phyloP scores from a whole-genome alignment of 1,284 basidiomycete species.

The Irpex lacteus region DNA sequence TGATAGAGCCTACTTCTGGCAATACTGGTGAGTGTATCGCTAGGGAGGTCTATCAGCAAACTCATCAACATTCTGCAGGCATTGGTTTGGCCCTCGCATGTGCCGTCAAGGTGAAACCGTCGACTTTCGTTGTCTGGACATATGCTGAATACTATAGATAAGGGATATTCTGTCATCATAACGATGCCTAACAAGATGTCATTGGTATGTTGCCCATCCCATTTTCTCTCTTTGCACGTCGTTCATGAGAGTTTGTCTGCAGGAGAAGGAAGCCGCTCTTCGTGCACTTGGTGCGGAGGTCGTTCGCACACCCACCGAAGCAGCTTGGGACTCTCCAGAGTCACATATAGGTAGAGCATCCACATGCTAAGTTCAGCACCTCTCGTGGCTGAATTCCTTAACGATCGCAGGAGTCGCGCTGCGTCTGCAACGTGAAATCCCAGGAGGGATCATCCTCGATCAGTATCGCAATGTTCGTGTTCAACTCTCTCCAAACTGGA shows the following conservation, averaged over 20 bases:
- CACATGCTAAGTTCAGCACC: constrained; percentile 26
- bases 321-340: constrained; percentile 81
- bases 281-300: constrained; percentile 93
- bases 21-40: constrained; percentile 77
- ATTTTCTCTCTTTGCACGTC: background rate
- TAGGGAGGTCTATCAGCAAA: background rate
- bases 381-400: constrained; percentile 82
- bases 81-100: constrained; percentile 92
- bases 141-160: constrained; percentile 78
- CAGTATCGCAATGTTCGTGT: constrained; percentile 78
- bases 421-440: constrained; percentile 76
- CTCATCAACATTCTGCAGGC: constrained; percentile 40
- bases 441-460: constrained; percentile 87
- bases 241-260: constrained; percentile 7
- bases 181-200: constrained; percentile 98
- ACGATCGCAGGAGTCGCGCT: constrained; percentile 81
- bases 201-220: constrained; percentile 36
- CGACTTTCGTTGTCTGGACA: constrained; percentile 17
- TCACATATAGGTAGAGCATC: constrained; percentile 83
- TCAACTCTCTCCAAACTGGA: background rate
- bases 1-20: constrained; percentile 93
- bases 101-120: constrained; percentile 75
- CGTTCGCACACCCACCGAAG: constrained; percentile 90
- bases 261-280: constrained; percentile 94
- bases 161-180: constrained; percentile 92